Evolutionary conservation across 371 early-diverging fungal genomes (phyloP).

Genomic region (Apophysomyces elegans): DNA sequence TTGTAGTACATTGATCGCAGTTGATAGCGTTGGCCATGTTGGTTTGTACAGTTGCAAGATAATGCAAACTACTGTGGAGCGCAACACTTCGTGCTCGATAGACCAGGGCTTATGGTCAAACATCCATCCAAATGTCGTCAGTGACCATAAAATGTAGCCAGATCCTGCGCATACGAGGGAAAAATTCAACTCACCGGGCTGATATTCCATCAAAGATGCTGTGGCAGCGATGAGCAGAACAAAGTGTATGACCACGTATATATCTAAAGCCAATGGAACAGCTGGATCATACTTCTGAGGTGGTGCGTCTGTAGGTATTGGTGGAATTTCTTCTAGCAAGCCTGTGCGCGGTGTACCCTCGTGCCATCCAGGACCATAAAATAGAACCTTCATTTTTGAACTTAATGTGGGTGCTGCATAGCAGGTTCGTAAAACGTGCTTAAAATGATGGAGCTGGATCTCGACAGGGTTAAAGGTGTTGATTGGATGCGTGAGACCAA

Average conservation of each 20-base stretch:
- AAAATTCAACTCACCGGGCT: constrained; percentile 15
- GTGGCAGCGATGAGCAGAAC: constrained; percentile 32
- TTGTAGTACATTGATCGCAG: too few relatives aligned
- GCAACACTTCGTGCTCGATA: constrained; percentile 17
- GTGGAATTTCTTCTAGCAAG: constrained; percentile 49
- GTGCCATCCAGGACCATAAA: constrained; percentile 67
- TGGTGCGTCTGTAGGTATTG: constrained; percentile 42
- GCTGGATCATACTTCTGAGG: constrained; percentile 51
- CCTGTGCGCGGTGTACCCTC: constrained; percentile 51
- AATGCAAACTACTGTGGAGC: constrained; percentile 13
- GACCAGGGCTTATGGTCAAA: constrained; percentile 24
- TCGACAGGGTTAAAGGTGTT: constrained; percentile 58
- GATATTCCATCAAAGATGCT: constrained; percentile 17
- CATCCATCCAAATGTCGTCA: constrained; percentile 29
- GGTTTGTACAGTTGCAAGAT: background rate
- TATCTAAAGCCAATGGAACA: constrained; percentile 39
- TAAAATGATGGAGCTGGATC: constrained; percentile 54
- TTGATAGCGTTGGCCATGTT: background rate
- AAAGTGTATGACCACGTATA: constrained; percentile 42
- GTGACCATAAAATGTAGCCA: constrained; percentile 17
- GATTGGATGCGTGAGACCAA: constrained; percentile 61
- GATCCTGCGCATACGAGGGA: constrained; percentile 2
- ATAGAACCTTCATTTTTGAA: constrained; percentile 51
- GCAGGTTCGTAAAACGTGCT: constrained; percentile 34
- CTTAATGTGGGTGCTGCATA: constrained; percentile 39